Conservation (phyloP, 257 asterid genomes). For the Salvia miltiorrhiza region DNA sequence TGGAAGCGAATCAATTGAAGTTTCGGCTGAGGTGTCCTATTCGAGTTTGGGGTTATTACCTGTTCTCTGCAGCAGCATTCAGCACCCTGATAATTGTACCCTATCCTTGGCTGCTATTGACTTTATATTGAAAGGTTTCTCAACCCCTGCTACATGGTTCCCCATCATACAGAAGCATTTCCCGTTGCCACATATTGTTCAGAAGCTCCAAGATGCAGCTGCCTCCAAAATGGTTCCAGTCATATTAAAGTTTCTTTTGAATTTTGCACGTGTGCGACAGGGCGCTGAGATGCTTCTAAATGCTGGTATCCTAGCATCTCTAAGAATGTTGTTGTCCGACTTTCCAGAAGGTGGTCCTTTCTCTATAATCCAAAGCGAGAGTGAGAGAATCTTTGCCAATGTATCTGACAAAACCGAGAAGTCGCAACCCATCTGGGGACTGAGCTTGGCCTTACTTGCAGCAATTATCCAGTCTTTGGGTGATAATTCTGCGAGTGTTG, state of each 20-base stretch:
- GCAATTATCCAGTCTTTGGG: constrained; percentile 80
- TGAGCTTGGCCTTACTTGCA: constrained; percentile 78
- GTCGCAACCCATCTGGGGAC: constrained; percentile 78
- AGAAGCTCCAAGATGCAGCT: constrained; percentile 55
- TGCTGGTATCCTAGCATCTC: constrained; percentile 64
- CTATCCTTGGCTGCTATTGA: constrained; percentile 66
- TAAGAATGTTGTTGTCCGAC: constrained; percentile 52
- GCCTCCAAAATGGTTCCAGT: constrained; percentile 36
- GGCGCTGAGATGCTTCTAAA: constrained; percentile 85
- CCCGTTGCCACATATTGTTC: constrained; percentile 58
- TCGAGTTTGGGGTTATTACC: constrained; percentile 69
- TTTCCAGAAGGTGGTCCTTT: constrained; percentile 44
- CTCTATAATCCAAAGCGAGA: constrained; percentile 43
- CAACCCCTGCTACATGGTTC: constrained; percentile 68
- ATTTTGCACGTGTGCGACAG: constrained; percentile 63
- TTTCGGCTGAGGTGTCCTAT: constrained; percentile 53
- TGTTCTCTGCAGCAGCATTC: constrained; percentile 65
- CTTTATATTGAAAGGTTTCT: constrained; percentile 60
- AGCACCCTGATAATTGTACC: constrained; percentile 50
- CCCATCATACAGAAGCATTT: constrained; percentile 73
- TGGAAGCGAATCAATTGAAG: constrained; percentile 33
- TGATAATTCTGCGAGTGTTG: constrained; percentile 43
- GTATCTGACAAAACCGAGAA: constrained; percentile 41
- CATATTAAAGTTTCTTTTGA: constrained; percentile 72
- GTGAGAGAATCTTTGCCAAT: constrained; percentile 40